Conservation (phyloP, 495 filamentous ascomycete species). For the Aspergillus asperescens region DNA sequence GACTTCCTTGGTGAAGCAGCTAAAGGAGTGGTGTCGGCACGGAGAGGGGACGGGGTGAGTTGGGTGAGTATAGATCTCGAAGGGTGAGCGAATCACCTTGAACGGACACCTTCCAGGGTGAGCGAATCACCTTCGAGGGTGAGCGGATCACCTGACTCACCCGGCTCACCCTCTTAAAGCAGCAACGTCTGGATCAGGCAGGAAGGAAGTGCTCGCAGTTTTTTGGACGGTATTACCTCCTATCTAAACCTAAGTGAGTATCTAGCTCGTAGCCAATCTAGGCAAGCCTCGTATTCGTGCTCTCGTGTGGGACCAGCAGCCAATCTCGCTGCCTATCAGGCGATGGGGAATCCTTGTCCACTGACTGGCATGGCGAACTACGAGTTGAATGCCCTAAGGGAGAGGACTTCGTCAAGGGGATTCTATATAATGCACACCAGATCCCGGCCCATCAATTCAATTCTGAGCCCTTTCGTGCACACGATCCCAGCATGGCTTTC, state of each 20-base stretch:
- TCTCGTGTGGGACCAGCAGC: too few species aligned
- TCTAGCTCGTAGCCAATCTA: too few species aligned
- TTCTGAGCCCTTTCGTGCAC: too few species aligned
- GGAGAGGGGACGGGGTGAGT: constrained; percentile 8
- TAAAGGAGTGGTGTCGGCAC: constrained; percentile 6
- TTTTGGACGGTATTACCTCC: background rate
- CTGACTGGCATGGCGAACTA: too few species aligned
- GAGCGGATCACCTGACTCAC: constrained; percentile 12
- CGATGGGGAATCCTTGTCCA: too few species aligned
- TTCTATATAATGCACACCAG: too few species aligned
- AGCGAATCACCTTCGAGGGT: constrained; percentile 8
- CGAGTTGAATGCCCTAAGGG: too few species aligned
- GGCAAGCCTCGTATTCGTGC: too few species aligned
- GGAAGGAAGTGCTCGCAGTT: background rate
- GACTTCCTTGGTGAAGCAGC: constrained; percentile 9
- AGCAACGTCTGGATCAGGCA: constrained; percentile 9
- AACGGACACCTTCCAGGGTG: constrained; percentile 1
- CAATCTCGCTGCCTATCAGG: too few species aligned
- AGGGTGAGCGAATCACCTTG: constrained; percentile 11
- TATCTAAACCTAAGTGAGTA: too few species aligned
- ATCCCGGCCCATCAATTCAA: too few species aligned
- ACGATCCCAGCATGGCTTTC: background rate
- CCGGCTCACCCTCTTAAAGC: constrained; percentile 17
- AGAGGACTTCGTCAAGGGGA: too few species aligned
- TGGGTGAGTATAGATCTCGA: constrained; percentile 9